Evolutionary conservation across 2,329 filamentous ascomycete species (phyloP), one percentile per base, ranked within the genome.

Genomic region (Rhytidhysteron rufulum): DNA sequence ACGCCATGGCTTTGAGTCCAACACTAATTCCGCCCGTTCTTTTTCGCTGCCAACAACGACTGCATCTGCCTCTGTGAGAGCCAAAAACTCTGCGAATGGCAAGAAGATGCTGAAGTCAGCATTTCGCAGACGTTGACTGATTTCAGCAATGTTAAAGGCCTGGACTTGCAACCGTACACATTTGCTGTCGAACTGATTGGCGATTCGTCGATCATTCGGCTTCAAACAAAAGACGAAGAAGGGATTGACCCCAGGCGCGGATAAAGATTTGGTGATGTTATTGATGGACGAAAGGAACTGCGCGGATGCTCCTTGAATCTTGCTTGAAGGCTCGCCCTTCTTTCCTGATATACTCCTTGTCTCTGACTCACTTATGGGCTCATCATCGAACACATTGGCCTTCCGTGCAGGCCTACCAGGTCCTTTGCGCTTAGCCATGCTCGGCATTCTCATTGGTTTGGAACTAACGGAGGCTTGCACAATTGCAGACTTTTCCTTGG

Each of bases 181-280:
- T 67, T 97, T 97, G 77, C 89, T 96, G 66, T 98, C 93, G 55
- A 97, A 98, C 59, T 98, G 93, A 53, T 98, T 98, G 46, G 93
- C 91, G 51, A 98, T 98, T 36, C 93, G 83, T 39, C 93, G 80
- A 62, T 98, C 93, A 54, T 98, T 98, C 17, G 93, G 91, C 68
- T 98, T 98, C 48, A 98, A 70, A 58, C 93, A 98, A 67, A 98
- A 96, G 32, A 98, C 80, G 54, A 96, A 97, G 67, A 98, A 98
- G 1, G 86, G 80, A 57, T 98, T 98, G 9, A 89, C 86, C 57
- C 89, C 87, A 4, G 84, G 79, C 2, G 86, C 82, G 2, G 82
- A 85, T 32, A 98, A 73, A 2, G 88, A 90, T 54, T 91, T 90
- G 43, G 84, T 94, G 42, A 98, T 87, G 44, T 93, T 94, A 50